Percentiles rank a stretch among this genome's conserved stretches.
Evolutionary conservation across 169 alveolate species (phyloP).

Genomic region (Plasmodium reichenowi): DNA sequence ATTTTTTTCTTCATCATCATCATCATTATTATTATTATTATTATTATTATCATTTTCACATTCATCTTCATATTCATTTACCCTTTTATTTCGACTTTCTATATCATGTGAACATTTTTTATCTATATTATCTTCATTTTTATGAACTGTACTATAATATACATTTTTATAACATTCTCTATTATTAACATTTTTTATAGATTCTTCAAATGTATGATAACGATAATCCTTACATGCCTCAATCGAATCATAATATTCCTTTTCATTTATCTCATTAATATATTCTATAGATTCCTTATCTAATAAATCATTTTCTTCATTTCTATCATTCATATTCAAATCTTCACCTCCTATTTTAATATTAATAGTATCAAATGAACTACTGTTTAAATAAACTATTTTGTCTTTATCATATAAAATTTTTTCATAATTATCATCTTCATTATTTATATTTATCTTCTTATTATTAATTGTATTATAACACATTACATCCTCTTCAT

Average conservation of each 20-base stretch:
- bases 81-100: background rate
- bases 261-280: too few species aligned
- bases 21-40: background rate
- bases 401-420: too few species aligned
- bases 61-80: background rate
- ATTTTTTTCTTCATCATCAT: background rate
- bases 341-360: background rate
- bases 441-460: background rate
- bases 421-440: background rate
- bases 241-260: too few species aligned
- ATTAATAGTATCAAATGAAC: background rate
- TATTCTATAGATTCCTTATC: too few species aligned
- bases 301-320: too few species aligned
- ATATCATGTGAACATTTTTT: conserved; percentile 17
- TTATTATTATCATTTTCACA: background rate
- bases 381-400: conserved; percentile 7
- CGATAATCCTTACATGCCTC: too few species aligned
- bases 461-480: background rate
- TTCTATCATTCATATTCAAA: too few species aligned
- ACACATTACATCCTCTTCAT: background rate
- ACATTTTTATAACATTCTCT: too few species aligned
- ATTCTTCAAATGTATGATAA: too few species aligned
- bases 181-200: too few species aligned
- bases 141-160: background rate
- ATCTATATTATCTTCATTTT: conserved; percentile 6